Evolutionary conservation across 129 eudicot species (phyloP).

Genomic region (Centaurea solstitialis): DNA sequence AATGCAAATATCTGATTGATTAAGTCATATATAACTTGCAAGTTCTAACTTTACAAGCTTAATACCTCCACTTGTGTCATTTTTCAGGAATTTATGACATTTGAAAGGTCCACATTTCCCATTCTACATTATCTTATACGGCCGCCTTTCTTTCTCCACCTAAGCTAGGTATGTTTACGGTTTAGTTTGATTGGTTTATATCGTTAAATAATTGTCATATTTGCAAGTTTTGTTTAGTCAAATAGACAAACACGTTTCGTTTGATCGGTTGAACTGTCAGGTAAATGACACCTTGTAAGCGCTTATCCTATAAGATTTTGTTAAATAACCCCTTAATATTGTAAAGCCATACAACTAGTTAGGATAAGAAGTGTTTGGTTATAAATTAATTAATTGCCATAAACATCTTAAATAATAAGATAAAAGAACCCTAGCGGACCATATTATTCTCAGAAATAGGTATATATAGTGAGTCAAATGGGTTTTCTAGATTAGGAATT

Average conservation of each 20-base stretch:
- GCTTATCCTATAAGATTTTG: neutral
- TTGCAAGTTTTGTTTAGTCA: neutral
- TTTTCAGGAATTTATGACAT: conserved; percentile 15
- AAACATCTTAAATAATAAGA: neutral
- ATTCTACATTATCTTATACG: neutral
- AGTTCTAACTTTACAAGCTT: conserved; percentile 23
- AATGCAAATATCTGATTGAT: neutral
- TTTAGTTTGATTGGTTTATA: neutral
- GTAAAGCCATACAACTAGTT: neutral
- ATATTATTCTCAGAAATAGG: neutral
- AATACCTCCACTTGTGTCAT: conserved; percentile 5
- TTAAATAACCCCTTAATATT: neutral
- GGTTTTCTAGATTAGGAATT: neutral
- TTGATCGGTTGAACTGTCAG: neutral
- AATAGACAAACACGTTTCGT: neutral
- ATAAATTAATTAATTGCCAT: neutral
- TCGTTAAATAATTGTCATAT: neutral
- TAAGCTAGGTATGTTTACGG: neutral
- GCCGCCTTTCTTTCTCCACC: too few species aligned
- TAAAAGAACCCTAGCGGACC: neutral
- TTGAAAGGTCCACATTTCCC: neutral
- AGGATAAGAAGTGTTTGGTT: neutral
- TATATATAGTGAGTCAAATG: neutral
- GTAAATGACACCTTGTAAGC: neutral
- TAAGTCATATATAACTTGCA: conserved; percentile 19